Percentiles rank a stretch among this genome's conserved stretches.
These are phyloP conservation scores for Diplodia mutila DNA, from an alignment of 2,329 filamentous ascomycete genomes.

Conservation along the genomic window DNA sequence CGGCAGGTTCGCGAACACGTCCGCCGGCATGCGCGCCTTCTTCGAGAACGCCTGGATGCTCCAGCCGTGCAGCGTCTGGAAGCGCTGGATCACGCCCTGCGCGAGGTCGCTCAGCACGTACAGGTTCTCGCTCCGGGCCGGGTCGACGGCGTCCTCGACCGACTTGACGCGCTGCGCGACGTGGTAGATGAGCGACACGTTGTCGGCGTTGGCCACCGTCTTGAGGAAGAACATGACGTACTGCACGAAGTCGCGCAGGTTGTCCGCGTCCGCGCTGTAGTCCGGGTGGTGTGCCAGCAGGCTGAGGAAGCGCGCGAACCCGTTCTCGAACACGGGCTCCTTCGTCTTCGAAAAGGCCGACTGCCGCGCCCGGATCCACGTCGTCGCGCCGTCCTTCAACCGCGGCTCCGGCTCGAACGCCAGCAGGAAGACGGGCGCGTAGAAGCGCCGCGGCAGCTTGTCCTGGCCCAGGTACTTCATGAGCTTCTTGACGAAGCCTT, in stretches of 20 bases:
- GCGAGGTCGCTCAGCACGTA: slow-evolving; percentile 89
- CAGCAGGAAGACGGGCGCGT: slow-evolving; percentile 85
- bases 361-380: slow-evolving; percentile 85
- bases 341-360: slow-evolving; percentile 62
- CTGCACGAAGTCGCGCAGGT: slow-evolving; percentile 78
- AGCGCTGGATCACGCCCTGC: slow-evolving; percentile 79
- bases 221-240: slow-evolving; percentile 91
- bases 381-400: slow-evolving; percentile 75
- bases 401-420: slow-evolving; percentile 83
- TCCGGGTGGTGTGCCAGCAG: slow-evolving; percentile 93
- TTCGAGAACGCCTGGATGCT: slow-evolving; percentile 80
- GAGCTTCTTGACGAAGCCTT: slow-evolving; percentile 78
- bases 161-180: slow-evolving; percentile 93
- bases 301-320: slow-evolving; percentile 81
- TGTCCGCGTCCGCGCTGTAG: slow-evolving; percentile 65
- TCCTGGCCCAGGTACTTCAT: slow-evolving; percentile 85
- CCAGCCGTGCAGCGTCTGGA: slow-evolving; percentile 85
- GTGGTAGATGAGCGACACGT: slow-evolving; percentile 85
- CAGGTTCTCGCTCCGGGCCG: slow-evolving; percentile 65
- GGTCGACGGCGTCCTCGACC: slow-evolving; percentile 72
- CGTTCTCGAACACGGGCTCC: slow-evolving; percentile 72
- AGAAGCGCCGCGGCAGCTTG: slow-evolving; percentile 75
- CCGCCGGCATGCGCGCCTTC: slow-evolving; percentile 78
- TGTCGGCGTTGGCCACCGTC: slow-evolving; percentile 81
- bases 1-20: slow-evolving; percentile 74